Evolutionary conservation across 169 alveolate genomes (phyloP), one percentile per base, ranked within the genome.

Genomic region (Eimeria acervulina): DNA sequence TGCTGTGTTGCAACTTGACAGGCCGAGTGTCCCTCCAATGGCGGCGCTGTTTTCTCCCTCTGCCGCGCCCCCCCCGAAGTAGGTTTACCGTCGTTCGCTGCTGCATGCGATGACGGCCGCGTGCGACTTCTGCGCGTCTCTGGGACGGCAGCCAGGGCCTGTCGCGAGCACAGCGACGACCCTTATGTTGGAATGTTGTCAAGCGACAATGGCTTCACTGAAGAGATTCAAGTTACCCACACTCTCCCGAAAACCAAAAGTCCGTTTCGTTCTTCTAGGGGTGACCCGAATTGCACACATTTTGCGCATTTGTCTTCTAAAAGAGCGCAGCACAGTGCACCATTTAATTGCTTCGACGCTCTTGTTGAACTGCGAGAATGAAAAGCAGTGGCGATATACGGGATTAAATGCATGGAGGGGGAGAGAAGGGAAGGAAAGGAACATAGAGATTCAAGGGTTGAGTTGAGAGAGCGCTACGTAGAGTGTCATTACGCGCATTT

Each of bases 71-170:
- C 96, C 33, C 87, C 85, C 26, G 93, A 61, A 28, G 33, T 52
- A 15, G 72, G 93, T 2, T 52, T 72, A 17, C 78, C 76, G 23
- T n/a, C 70, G n/a, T 93, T 93, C 59, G 96, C 96, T 52, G 96
- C 96, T 36, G 96, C 96, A 28, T 93, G 96, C 93, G 96, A 93
- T 51, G 96, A 93, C 31, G 96, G 96, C 93, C 92, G 96, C 51
- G 93, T 93, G 38, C 91, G 96, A 21, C 96, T 93, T 33, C 68
- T 93, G n/a, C 90, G 17, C 55, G 52, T 93, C 61, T 59, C 44
- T 23, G 96, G 96, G 44, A 47, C 88, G 4, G 81, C 96, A 6
- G 91, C n/a, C 19, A 52, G 28, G 42, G 93, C 96, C 76, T 84
- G 72, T 19, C 72, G 92, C 31, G 74, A 31, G 55, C 28, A 3